Evolutionary conservation across 441 rosid species (phyloP).

Genomic region (Sinapis alba): DNA sequence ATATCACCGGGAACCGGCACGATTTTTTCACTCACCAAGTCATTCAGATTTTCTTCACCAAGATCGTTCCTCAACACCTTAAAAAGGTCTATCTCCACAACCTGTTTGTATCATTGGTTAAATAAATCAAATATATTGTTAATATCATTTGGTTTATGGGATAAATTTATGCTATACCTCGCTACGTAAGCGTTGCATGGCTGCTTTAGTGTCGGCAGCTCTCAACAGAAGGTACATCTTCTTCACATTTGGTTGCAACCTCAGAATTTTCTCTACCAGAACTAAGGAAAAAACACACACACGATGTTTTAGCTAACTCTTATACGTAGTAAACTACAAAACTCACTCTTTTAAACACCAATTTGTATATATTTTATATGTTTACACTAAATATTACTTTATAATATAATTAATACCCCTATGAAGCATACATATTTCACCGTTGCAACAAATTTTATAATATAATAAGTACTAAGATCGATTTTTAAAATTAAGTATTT

Average conservation of each 20-base stretch:
- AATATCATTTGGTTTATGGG: background rate
- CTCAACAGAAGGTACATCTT: constrained; percentile 57
- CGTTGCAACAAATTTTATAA: background rate
- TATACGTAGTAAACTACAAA: background rate
- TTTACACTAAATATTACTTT: background rate
- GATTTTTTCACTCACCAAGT: constrained; percentile 55
- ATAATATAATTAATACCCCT: background rate
- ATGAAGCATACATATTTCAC: constrained; percentile 10
- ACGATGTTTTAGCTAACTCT: background rate
- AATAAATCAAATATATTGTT: no score
- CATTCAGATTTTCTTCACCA: constrained; percentile 51
- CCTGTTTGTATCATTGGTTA: constrained; percentile 39
- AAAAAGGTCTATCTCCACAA: constrained; percentile 70
- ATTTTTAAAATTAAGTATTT: background rate
- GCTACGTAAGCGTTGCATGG: constrained; percentile 42
- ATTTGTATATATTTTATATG: background rate
- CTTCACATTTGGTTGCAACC: constrained; percentile 68
- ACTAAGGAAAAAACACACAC: constrained; percentile 41
- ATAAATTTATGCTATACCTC: constrained; percentile 42
- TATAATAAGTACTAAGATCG: background rate
- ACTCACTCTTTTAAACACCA: background rate
- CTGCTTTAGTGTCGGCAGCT: constrained; percentile 45
- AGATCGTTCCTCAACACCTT: constrained; percentile 55
- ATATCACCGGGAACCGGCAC: constrained; percentile 78
- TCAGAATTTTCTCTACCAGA: constrained; percentile 57